Evolutionary conservation across 164 flowering plant species (phyloP).

Genomic region (Nymphaea colorata): DNA sequence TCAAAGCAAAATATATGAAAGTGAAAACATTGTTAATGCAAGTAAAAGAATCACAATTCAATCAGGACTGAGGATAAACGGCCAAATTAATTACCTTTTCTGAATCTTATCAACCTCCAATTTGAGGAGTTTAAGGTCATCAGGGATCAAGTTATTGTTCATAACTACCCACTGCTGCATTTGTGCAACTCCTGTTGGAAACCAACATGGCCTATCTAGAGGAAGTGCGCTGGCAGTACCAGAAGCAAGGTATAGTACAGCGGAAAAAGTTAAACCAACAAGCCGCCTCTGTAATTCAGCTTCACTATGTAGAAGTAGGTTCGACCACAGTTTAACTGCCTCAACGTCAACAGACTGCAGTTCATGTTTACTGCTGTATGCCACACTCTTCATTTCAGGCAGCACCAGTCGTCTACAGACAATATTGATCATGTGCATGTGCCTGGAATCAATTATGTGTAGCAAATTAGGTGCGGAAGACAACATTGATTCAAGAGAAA

Average conservation of each 20-base stretch:
- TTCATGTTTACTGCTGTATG: slow-evolving; percentile 13
- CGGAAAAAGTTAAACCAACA: slow-evolving; percentile 40
- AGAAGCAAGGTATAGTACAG: slow-evolving; percentile 18
- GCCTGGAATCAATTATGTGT: slow-evolving; percentile 33
- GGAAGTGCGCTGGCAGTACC: slow-evolving; percentile 10
- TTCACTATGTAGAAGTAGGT: slow-evolving; percentile 42
- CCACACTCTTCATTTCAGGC: slow-evolving; percentile 29
- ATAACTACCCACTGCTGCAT: slow-evolving; percentile 65
- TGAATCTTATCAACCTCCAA: slow-evolving; percentile 25
- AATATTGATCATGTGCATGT: slow-evolving; percentile 61
- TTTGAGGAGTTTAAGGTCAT: slow-evolving; percentile 32
- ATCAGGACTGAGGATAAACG: too few species aligned
- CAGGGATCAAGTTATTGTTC: slow-evolving; percentile 16
- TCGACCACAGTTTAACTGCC: slow-evolving; percentile 36
- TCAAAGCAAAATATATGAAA: neutral
- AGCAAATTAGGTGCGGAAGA: slow-evolving; percentile 16
- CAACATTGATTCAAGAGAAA: slow-evolving; percentile 21
- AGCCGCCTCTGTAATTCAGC: slow-evolving; percentile 69
- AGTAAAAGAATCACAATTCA: neutral
- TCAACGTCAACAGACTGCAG: slow-evolving; percentile 9
- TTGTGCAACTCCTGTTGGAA: slow-evolving; percentile 58
- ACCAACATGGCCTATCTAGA: slow-evolving; percentile 25
- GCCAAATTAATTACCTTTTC: slow-evolving; percentile 27
- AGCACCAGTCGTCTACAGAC: slow-evolving; percentile 54
- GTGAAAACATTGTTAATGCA: neutral